Percentiles rank a stretch among this genome's conserved stretches.
Evolutionary conservation across 2,329 filamentous ascomycete species (phyloP).

Genomic region (Colletotrichum sp.): DNA sequence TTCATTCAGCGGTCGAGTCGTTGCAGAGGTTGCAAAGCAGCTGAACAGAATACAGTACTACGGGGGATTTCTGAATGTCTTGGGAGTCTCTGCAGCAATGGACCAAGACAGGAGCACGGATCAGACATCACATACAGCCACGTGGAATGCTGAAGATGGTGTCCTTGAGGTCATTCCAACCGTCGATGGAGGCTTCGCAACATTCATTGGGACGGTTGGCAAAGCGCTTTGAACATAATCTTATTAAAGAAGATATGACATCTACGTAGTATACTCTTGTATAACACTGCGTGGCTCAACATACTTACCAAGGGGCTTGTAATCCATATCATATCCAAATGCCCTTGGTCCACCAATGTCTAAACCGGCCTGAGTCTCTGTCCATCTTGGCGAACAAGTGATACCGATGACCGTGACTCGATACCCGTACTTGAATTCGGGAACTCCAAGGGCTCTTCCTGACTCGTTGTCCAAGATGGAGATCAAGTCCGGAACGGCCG

Average conservation of each 20-base stretch:
- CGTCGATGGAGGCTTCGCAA: not conserved
- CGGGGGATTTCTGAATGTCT: not conserved
- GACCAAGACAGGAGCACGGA: not conserved
- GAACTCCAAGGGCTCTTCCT: slow-evolving; percentile 60
- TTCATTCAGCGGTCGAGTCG: not conserved
- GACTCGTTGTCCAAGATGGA: slow-evolving; percentile 60
- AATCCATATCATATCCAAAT: slow-evolving; percentile 45
- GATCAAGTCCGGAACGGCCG: slow-evolving; percentile 62
- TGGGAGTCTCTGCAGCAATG: not conserved
- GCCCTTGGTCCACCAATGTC: slow-evolving; percentile 50
- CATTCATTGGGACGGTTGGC: not conserved
- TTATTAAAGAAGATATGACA: not conserved
- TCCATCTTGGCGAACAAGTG: slow-evolving; percentile 59
- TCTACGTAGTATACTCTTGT: slow-evolving; percentile 25
- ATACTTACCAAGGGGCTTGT: slow-evolving; percentile 55
- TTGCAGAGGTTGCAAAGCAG: not conserved
- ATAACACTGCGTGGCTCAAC: slow-evolving; percentile 59
- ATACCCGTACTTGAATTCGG: slow-evolving; percentile 60
- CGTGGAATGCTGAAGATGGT: not conserved
- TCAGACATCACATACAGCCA: not conserved
- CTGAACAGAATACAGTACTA: not conserved
- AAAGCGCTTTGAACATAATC: not conserved
- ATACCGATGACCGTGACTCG: slow-evolving; percentile 58
- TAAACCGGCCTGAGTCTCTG: slow-evolving; percentile 48
- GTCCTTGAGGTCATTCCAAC: not conserved